phyloP scores from a whole-genome alignment of 1,284 basidiomycete species.

The Ustilago bromivora region DNA sequence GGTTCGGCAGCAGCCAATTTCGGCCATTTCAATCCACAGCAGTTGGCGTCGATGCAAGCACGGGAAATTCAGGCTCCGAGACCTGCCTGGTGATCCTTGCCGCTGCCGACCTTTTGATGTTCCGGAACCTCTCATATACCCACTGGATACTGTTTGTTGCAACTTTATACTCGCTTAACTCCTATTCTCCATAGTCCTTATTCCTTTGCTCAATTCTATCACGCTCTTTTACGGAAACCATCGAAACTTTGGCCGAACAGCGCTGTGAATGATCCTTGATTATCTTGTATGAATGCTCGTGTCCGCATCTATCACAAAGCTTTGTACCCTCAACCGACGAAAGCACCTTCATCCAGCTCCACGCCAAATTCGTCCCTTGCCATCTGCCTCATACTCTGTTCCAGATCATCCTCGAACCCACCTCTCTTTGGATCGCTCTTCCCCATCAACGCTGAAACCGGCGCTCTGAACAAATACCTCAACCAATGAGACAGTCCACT shows the following conservation, averaged over 20 bases:
- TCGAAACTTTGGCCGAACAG: not conserved
- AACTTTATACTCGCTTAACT: not conserved
- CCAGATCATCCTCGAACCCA: conserved; percentile 65
- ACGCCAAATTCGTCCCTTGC: conserved; percentile 62
- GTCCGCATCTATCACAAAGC: too few species aligned
- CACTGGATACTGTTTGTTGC: not conserved
- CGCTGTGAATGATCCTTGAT: not conserved
- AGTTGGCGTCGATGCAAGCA: conserved; percentile 24
- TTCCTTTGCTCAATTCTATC: conserved; percentile 6
- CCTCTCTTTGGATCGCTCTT: conserved; percentile 29
- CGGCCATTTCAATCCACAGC: conserved; percentile 47
- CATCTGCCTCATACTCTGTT: conserved; percentile 60
- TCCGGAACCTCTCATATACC: conserved; percentile 4
- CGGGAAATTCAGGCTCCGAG: conserved; percentile 45
- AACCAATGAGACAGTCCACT: conserved; percentile 47
- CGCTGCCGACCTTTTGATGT: not conserved
- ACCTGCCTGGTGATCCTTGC: conserved; percentile 28
- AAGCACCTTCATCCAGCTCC: conserved; percentile 59
- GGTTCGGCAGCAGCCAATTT: conserved; percentile 20
- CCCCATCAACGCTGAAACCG: conserved; percentile 31
- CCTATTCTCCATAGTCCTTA: not conserved
- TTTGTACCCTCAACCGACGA: conserved; percentile 32
- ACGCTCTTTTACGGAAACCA: conserved; percentile 5
- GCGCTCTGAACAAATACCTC: conserved; percentile 31
- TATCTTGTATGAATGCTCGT: not conserved